phyloP scores from a whole-genome alignment of 768 basidiomycete species.

The Fomitopsis serialis region DNA sequence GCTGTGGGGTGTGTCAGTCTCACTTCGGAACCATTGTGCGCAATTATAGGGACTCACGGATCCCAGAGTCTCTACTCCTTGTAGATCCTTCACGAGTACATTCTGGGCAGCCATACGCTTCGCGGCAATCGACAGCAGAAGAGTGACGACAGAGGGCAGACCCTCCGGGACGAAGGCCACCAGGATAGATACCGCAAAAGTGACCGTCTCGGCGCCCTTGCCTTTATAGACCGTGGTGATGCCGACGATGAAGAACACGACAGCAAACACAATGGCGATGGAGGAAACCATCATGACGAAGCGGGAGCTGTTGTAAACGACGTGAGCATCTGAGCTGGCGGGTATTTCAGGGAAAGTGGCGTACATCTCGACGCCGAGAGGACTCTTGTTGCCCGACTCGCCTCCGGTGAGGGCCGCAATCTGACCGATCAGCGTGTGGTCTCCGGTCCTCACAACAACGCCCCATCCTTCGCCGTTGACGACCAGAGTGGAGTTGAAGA shows the following conservation, averaged over 20 bases:
- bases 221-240: constrained; percentile 64
- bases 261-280: constrained; percentile 56
- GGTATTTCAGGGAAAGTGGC: constrained; percentile 11
- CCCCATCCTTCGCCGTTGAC: constrained; percentile 74
- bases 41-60: background rate
- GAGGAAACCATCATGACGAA: constrained; percentile 60
- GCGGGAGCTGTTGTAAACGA: constrained; percentile 32
- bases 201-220: constrained; percentile 52
- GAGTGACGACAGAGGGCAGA: constrained; percentile 61
- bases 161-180: constrained; percentile 62
- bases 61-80: constrained; percentile 66
- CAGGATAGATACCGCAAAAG: constrained; percentile 55
- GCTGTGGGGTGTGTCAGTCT: constrained; percentile 23
- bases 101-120: constrained; percentile 69
- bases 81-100: constrained; percentile 69
- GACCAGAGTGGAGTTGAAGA: constrained; percentile 65
- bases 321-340: constrained; percentile 3
- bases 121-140: constrained; percentile 62
- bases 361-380: constrained; percentile 63
- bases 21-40: background rate
- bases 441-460: constrained; percentile 63
- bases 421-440: constrained; percentile 64
- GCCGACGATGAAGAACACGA: constrained; percentile 63
- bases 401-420: constrained; percentile 63
- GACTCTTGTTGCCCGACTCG: constrained; percentile 59